A percentile compares a stretch with the other conserved stretches of the same genome.
Conservation (phyloP, 2,329 filamentous ascomycete species). For the Neoascochyta sp. region DNA sequence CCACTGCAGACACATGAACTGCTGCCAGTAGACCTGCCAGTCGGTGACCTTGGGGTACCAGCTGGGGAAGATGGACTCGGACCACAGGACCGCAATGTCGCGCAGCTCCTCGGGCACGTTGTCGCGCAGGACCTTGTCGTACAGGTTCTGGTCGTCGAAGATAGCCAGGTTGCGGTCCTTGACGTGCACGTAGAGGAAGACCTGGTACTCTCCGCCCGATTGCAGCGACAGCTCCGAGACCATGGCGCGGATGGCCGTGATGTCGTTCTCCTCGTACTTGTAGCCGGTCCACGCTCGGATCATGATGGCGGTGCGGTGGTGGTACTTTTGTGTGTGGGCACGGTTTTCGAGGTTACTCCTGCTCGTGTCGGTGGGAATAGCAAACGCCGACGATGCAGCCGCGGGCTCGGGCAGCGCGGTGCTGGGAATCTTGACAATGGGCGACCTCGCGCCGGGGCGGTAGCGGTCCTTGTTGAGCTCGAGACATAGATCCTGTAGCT, state of each 20-base stretch:
- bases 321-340: conserved; percentile 31
- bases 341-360: conserved; percentile 26
- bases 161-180: conserved; percentile 56
- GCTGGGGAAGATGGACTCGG: conserved; percentile 52
- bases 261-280: conserved; percentile 46
- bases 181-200: conserved; percentile 48
- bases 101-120: conserved; percentile 67
- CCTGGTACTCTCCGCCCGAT: conserved; percentile 48
- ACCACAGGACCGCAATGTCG: conserved; percentile 70
- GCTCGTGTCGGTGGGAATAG: conserved; percentile 25
- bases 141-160: conserved; percentile 57
- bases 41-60: conserved; percentile 50
- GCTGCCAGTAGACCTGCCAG: conserved; percentile 52
- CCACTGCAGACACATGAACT: conserved; percentile 71
- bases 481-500: conserved; percentile 64
- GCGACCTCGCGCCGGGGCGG: conserved; percentile 40
- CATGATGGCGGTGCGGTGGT: conserved; percentile 45
- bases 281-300: conserved; percentile 49
- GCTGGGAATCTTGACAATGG: conserved; percentile 26
- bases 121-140: conserved; percentile 57
- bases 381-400: conserved; percentile 28
- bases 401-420: conserved; percentile 24
- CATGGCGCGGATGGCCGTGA: conserved; percentile 45
- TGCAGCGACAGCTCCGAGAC: conserved; percentile 46
- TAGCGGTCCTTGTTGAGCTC: conserved; percentile 64